Evolutionary conservation across 2,329 filamentous ascomycete genomes (phyloP), one percentile per base, ranked within the genome.

Genomic region (Botrytis paeoniae): DNA sequence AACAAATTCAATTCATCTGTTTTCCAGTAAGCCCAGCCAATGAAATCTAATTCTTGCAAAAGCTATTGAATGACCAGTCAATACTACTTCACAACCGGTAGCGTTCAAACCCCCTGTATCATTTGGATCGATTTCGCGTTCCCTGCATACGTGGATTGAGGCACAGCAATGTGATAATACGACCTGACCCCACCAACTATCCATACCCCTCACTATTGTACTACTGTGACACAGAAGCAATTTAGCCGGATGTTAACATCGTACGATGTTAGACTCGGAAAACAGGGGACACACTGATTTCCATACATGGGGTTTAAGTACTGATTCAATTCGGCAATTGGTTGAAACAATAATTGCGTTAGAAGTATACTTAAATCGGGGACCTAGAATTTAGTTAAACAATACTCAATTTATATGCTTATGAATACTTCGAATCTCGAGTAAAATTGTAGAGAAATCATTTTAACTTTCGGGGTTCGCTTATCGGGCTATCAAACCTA

Each of bases 91-190:
- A 41, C 29, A 18, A 48, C 8, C 41, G 37, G 4, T 65, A 43
- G 16, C 43, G 22, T 51, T 14, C 20, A 48, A 48, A n/a, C 0
- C 29, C 14, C 43, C 12, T 45, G 63, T 10, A 37, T 65, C 43
- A 25, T 65, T 35, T 48, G 29, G 10, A 48, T 29, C 43, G n/a
- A 32, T 35, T 48, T 37, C 43, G 22, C 63, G 35, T 48, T 16
- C 45, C 43, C 45, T 32, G 63, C 41, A 45, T 65, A 35, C 29
- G 29, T 35, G 62, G 29, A 48, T 65, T 65, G 41, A 48, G 62
- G 41, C 41, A 65, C 62, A 65, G 62, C 62, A 65, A 48, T 65
- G 39, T 41, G n/a, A 45, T 45, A 45, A 64, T 64, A 64, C 62
- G 9, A 64, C 62, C 41, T 45, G 16, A 32, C 61, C n/a, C 62